Conservation (phyloP, 371 early-diverging fungal genomes). For the Mucor lusitanicus region DNA sequence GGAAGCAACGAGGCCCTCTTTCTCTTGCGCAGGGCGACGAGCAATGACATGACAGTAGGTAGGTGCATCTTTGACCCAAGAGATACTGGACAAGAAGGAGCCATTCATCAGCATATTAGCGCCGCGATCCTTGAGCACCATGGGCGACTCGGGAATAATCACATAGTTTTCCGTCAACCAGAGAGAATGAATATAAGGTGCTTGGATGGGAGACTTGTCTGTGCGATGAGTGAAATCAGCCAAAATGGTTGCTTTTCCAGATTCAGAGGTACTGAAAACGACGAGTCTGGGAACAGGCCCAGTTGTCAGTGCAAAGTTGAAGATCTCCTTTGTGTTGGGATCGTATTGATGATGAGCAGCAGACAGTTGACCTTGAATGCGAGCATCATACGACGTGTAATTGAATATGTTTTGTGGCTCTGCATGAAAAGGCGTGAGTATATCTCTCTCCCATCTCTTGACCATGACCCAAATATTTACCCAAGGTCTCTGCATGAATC, state of each 20-base stretch:
- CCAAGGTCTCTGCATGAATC: constrained; percentile 61
- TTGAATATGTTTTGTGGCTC: constrained; percentile 52
- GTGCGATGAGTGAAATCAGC: constrained; percentile 43
- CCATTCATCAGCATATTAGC: constrained; percentile 48
- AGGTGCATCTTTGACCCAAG: constrained; percentile 38
- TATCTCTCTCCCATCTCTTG: neutral
- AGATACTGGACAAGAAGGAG: constrained; percentile 37
- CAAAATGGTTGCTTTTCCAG: constrained; percentile 34
- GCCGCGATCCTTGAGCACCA: constrained; percentile 41
- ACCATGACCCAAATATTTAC: constrained; percentile 15
- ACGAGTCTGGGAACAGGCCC: constrained; percentile 22
- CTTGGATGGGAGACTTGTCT: constrained; percentile 16
- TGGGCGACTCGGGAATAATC: constrained; percentile 53
- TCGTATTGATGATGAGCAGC: constrained; percentile 64
- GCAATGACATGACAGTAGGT: constrained; percentile 52
- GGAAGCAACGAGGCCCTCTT: constrained; percentile 45
- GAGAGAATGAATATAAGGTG: constrained; percentile 42
- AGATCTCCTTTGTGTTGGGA: constrained; percentile 49
- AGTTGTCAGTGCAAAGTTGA: constrained; percentile 35
- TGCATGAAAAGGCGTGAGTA: constrained; percentile 3
- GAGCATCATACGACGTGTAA: constrained; percentile 49
- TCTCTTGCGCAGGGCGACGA: constrained; percentile 18
- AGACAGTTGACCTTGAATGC: constrained; percentile 43
- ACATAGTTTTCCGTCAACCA: constrained; percentile 58
- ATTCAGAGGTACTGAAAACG: constrained; percentile 29